Evolutionary conservation across 73 alveolate genomes (phyloP).

Genomic region (Paramecium octaurelia): DNA sequence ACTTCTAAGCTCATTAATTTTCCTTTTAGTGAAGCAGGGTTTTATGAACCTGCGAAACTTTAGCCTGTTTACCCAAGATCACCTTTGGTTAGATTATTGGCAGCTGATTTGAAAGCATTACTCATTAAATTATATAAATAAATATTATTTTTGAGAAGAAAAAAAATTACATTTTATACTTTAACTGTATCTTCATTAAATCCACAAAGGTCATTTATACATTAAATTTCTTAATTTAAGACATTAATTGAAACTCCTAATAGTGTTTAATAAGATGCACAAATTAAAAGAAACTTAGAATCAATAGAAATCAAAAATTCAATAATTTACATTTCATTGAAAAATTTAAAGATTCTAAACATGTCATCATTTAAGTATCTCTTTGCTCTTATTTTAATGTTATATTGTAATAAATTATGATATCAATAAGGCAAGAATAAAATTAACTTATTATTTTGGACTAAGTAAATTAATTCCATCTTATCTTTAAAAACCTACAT

Average conservation of each 20-base stretch:
- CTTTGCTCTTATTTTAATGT: constrained; percentile 10
- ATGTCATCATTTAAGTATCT: background rate
- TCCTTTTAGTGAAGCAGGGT: constrained; percentile 81
- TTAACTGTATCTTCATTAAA: background rate
- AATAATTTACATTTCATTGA: background rate
- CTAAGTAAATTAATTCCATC: too few species aligned
- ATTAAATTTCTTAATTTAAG: background rate
- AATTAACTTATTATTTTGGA: too few species aligned
- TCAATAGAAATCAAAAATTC: background rate
- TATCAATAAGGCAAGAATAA: too few species aligned
- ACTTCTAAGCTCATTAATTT: constrained; percentile 68
- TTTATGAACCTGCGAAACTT: constrained; percentile 59
- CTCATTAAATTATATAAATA: background rate
- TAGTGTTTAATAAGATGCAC: background rate
- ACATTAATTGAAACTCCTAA: constrained; percentile 1
- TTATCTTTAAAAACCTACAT: too few species aligned
- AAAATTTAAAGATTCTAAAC: background rate
- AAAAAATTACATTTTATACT: background rate
- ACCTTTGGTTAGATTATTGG: constrained; percentile 25
- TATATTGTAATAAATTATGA: background rate
- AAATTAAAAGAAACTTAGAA: background rate
- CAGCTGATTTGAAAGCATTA: constrained; percentile 17
- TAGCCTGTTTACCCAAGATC: constrained; percentile 53
- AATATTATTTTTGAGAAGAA: background rate
- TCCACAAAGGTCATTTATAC: too few species aligned